Conservation (phyloP, 768 basidiomycete genomes). For the Boletus edulis region DNA sequence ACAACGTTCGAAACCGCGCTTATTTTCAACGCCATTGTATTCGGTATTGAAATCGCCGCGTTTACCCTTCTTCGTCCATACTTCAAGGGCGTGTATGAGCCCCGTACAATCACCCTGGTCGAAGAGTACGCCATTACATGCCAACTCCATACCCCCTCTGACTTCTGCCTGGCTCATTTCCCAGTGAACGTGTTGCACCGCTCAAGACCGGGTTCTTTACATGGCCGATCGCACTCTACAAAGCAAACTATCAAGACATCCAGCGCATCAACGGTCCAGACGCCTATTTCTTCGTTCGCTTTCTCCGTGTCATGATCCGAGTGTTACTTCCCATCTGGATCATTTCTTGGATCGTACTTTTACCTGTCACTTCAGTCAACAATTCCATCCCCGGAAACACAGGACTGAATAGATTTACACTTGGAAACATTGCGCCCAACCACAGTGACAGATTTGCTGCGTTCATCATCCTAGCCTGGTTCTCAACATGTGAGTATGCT, state of each 20-base stretch:
- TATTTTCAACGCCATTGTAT: conserved; percentile 75
- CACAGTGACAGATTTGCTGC: conserved; percentile 66
- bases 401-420: conserved; percentile 71
- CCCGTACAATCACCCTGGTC: conserved; percentile 65
- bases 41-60: conserved; percentile 62
- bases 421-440: conserved; percentile 66
- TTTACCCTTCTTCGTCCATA: conserved; percentile 84
- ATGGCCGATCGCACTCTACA: conserved; percentile 69
- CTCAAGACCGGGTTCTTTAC: conserved; percentile 49
- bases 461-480: conserved; percentile 72
- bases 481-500: conserved; percentile 67
- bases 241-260: conserved; percentile 60
- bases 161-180: background rate
- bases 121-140: conserved; percentile 35
- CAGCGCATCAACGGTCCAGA: conserved; percentile 77
- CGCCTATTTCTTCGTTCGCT: conserved; percentile 92
- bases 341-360: conserved; percentile 79
- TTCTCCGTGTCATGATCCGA: conserved; percentile 78
- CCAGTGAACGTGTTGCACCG: conserved; percentile 56
- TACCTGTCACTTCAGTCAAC: conserved; percentile 67
- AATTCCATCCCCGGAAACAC: conserved; percentile 44
- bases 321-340: conserved; percentile 90
- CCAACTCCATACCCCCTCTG: background rate
- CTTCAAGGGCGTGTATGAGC: conserved; percentile 90
- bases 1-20: conserved; percentile 82